phyloP scores from a whole-genome alignment of 768 basidiomycete species.

The Boletus speciosus region DNA sequence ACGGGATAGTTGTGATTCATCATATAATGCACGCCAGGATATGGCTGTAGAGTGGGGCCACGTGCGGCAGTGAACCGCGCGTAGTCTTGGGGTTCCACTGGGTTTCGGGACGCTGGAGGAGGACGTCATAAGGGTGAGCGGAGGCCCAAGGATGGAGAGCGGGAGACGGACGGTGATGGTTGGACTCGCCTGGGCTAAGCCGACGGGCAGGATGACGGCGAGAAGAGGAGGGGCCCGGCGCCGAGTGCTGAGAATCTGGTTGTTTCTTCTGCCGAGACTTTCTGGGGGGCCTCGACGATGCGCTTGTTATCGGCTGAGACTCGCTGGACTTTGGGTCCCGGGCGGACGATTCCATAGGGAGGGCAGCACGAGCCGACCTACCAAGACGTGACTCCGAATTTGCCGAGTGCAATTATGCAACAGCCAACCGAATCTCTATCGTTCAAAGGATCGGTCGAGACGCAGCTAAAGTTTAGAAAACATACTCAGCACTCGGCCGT shows the following conservation, averaged over 20 bases:
- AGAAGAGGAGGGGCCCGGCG: constrained; percentile 21
- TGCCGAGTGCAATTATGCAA: constrained; percentile 25
- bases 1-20: constrained; percentile 73
- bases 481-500: constrained; percentile 11
- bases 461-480: constrained; percentile 4
- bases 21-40: constrained; percentile 51
- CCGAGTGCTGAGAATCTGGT: constrained; percentile 27
- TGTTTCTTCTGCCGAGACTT: constrained; percentile 55
- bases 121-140: constrained; percentile 9
- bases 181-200: constrained; percentile 22
- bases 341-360: constrained; percentile 50
- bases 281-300: constrained; percentile 38
- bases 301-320: constrained; percentile 39
- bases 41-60: constrained; percentile 47
- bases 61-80: constrained; percentile 36
- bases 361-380: constrained; percentile 20
- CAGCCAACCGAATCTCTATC: constrained; percentile 11
- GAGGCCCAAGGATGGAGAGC: not conserved
- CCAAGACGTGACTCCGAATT: constrained; percentile 28
- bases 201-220: constrained; percentile 28
- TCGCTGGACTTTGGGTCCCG: constrained; percentile 42
- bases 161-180: constrained; percentile 17
- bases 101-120: constrained; percentile 14
- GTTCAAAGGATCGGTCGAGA: constrained; percentile 3
- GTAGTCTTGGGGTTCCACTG: constrained; percentile 25